Evolutionary conservation across 805 yeast genomes (phyloP), one percentile per base, ranked within the genome.

Genomic region (Pichia phayaonensis): DNA sequence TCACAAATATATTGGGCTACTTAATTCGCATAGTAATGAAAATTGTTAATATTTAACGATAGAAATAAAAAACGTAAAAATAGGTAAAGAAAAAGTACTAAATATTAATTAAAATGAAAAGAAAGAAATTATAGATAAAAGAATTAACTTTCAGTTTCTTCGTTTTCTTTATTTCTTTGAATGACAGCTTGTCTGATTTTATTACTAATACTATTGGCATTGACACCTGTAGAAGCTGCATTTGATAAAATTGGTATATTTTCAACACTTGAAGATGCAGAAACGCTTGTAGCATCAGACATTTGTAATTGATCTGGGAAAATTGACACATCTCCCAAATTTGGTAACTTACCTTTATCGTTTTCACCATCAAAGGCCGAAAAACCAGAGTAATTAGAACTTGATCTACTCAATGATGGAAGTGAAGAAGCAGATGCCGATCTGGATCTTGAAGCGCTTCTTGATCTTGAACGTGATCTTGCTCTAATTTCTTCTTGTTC

Each of bases 281-380:
- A 49, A 6, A 48, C 26, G 7, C 55, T 47, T 4, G 54, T 45
- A 10, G 52, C 34, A 20, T 62, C 65, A 4, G 56, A 41, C 45
- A 60, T 29, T 34, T 61, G 64, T 13, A 62, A 42, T 6, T 53
- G 57, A 59, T 66, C 72, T 6, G 69, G 63, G 52, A 68, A 67
- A 29, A 68, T 56, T 1, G 70, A 62, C 8, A 68, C 67, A 40
- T 65, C 64, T 0, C 66, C 51, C 22, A 68, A 56, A 43, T 67
- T 62, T 8, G 63, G 65, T 54, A 57, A 42, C 31, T 49, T 56
- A 2, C 60, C 53, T 10, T 20, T 24, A n/a, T 50, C 51, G 8
- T 54, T 53, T 31, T 43, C 49, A 12, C 50, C 59, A 24, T 51
- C 55, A 27, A 53, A 45, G 27, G 54, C 59, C 21, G 59, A 61